Evolutionary conservation across 805 yeast species (phyloP), one percentile per base, ranked within the genome.

Genomic region (Debaryomyces hansenii): DNA sequence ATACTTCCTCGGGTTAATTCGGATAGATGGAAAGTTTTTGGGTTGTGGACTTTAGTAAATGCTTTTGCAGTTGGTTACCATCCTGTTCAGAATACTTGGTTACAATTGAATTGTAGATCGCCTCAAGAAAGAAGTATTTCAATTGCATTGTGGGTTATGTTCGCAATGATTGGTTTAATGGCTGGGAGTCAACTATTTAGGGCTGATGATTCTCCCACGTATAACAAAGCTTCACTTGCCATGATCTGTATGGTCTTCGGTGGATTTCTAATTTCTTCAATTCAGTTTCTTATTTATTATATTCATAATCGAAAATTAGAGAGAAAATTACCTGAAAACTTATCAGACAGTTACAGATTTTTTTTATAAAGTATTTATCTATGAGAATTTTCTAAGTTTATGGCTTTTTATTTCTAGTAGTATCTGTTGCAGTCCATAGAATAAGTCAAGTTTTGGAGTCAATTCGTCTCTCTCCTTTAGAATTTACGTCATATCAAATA

Each of bases 191-290:
- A 41, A 20, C 21, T 41, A 10, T 41, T 41, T 18, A n/a, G 18
- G 18, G 44, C 7, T 8, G 9, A 20, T 12, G 44, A 41, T n/a
- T 2, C 37, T 21, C 44, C 44, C 1, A 29, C 35, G 4, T 41
- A 41, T 34, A 34, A 29, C 11, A 41, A 12, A 14, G 38, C 44
- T 11, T n/a, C 44, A 9, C 31, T 28, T 5, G 38, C 38, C 7
- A 41, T 41, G 44, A 41, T 41, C 11, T 41, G 44, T 14, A 41
- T 41, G 44, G 38, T 41, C 7, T 41, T 41, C 10, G 29, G 44
- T 9, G 44, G 44, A 6, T 21, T 41, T 20, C 10, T 21, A 12
- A 20, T 41, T 3, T 41, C 44, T 9, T 20, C 31, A 7, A 4
- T 41, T n/a, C 44, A 41, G 18, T 33, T 20, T 21, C 5, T 37